Conservation (phyloP, 768 basidiomycete species). For the Termitomyces sp. region DNA sequence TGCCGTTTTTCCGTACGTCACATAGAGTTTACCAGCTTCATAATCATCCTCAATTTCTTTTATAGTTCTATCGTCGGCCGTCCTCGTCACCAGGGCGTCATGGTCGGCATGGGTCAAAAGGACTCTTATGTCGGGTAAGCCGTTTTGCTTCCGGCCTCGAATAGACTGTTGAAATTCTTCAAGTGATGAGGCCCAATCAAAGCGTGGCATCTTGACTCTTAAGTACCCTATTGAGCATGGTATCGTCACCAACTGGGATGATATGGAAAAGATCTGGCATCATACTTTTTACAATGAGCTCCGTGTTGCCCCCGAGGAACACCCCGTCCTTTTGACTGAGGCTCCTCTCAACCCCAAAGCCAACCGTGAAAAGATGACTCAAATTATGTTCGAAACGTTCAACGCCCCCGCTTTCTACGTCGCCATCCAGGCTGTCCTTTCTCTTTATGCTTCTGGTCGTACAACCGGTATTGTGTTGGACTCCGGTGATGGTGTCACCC, state of each 20-base stretch:
- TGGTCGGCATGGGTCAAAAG: constrained; percentile 97
- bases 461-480: constrained; percentile 94
- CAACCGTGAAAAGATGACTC: constrained; percentile 91
- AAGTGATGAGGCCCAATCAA: constrained; percentile 89
- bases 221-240: constrained; percentile 95
- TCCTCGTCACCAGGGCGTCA: constrained; percentile 90
- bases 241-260: constrained; percentile 97
- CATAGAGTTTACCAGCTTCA: not conserved
- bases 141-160: constrained; percentile 1
- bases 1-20: constrained; percentile 89
- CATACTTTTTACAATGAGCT: constrained; percentile 97
- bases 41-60: not conserved
- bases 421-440: constrained; percentile 86
- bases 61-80: constrained; percentile 87
- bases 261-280: constrained; percentile 99
- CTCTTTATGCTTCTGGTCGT: constrained; percentile 90
- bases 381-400: constrained; percentile 97
- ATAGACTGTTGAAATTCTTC: constrained; percentile 11
- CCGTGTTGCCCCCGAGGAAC: constrained; percentile 89
- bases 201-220: constrained; percentile 90
- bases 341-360: constrained; percentile 91
- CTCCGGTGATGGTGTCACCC: constrained; percentile 94
- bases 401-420: constrained; percentile 92
- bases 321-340: constrained; percentile 88
- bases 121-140: constrained; percentile 92